Conservation (phyloP, 2,329 filamentous ascomycete species). For the Fusarium penzigii region DNA sequence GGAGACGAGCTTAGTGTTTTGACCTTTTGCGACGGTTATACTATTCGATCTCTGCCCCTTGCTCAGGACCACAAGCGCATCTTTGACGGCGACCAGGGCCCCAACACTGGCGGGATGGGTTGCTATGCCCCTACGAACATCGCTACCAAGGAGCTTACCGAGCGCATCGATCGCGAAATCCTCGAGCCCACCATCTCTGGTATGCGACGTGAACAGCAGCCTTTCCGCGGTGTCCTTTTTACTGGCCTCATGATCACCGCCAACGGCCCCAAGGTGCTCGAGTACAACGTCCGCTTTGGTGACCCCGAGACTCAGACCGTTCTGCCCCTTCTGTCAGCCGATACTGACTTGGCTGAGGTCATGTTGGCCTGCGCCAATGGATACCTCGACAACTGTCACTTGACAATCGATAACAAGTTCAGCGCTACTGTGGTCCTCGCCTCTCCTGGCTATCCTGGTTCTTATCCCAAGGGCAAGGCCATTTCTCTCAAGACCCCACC, state of each 20-base stretch:
- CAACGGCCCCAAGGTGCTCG: conserved; percentile 76
- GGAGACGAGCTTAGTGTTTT: conserved; percentile 93
- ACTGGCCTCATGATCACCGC: conserved; percentile 93
- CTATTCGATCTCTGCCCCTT: conserved; percentile 79
- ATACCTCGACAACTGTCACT: conserved; percentile 67
- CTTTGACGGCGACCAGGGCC: conserved; percentile 84
- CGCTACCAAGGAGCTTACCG: conserved; percentile 72
- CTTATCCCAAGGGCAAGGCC: conserved; percentile 76
- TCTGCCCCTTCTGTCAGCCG: conserved; percentile 71
- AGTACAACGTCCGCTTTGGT: conserved; percentile 92
- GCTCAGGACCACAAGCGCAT: conserved; percentile 98
- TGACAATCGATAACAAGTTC: conserved; percentile 69
- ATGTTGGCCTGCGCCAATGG: conserved; percentile 78
- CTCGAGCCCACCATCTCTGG: conserved; percentile 88
- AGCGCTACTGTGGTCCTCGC: conserved; percentile 94
- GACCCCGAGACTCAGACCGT: conserved; percentile 90
- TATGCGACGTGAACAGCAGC: conserved; percentile 78
- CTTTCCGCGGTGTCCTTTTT: conserved; percentile 76
- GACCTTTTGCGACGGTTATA: conserved; percentile 87
- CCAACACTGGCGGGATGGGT: conserved; percentile 97
- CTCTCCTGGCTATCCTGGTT: conserved; percentile 85
- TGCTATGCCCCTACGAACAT: conserved; percentile 92
- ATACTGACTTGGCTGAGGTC: conserved; percentile 83
- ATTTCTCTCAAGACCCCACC: conserved; percentile 52
- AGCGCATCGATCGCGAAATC: conserved; percentile 75